Percentiles rank a stretch among this genome's conserved stretches.
Conservation (phyloP, 352 stramenopile genomes). For the Phytophthora pinifolia region DNA sequence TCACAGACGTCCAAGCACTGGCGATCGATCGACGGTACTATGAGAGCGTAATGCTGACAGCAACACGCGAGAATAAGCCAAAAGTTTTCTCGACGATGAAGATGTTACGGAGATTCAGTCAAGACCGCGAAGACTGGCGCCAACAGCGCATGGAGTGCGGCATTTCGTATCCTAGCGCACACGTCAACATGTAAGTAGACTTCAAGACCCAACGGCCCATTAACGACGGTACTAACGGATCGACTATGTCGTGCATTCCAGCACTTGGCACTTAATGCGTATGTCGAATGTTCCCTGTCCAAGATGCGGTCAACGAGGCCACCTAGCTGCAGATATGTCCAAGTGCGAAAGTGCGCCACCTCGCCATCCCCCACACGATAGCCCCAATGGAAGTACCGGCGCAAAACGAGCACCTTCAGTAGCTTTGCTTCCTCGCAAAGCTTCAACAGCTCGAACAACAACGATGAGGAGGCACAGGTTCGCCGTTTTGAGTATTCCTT, state of each 20-base stretch:
- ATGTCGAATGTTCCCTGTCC: constrained; percentile 69
- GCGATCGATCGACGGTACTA: constrained; percentile 64
- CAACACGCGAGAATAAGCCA: constrained; percentile 42
- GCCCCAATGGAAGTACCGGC: constrained; percentile 8
- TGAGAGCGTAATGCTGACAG: constrained; percentile 54
- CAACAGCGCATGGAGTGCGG: constrained; percentile 72
- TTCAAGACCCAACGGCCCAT: neutral
- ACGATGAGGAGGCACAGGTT: constrained; percentile 8
- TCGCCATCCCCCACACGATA: constrained; percentile 20
- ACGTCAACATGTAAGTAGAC: constrained; percentile 63
- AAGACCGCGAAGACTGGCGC: constrained; percentile 70
- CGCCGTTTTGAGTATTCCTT: neutral
- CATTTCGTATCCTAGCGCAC: constrained; percentile 62
- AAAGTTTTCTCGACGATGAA: constrained; percentile 41
- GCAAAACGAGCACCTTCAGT: constrained; percentile 8
- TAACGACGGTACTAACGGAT: neutral
- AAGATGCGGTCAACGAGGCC: constrained; percentile 55
- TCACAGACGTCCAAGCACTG: constrained; percentile 63
- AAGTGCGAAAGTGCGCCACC: constrained; percentile 40
- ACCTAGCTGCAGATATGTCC: constrained; percentile 47
- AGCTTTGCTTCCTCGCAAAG: constrained; percentile 10
- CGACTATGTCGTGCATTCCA: constrained; percentile 10
- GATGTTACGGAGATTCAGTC: constrained; percentile 46
- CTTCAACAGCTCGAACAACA: constrained; percentile 13
- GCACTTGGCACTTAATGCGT: constrained; percentile 76